phyloP scores from a whole-genome alignment of 805 yeast genomes.

The Hanseniaspora lindneri region DNA sequence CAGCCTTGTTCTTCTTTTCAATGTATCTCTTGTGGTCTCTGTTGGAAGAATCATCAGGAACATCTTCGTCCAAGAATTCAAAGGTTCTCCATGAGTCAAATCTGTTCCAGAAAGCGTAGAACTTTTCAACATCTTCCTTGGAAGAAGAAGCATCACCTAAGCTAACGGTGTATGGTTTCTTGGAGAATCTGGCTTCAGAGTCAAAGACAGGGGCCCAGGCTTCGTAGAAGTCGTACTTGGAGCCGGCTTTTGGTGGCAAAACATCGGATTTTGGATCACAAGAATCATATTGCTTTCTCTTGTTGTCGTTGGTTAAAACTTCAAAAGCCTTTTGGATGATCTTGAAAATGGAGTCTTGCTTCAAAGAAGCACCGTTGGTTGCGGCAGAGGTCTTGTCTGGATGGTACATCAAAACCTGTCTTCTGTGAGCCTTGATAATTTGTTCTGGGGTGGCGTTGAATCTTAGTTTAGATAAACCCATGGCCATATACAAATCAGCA shows the following conservation, averaged over 20 bases:
- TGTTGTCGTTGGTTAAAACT: conserved; percentile 68
- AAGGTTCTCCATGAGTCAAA: conserved; percentile 97
- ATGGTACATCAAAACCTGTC: conserved; percentile 90
- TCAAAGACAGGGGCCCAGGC: conserved; percentile 89
- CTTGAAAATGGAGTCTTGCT: conserved; percentile 94
- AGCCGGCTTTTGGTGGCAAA: conserved; percentile 55
- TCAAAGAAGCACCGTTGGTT: conserved; percentile 51
- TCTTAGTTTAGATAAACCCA: conserved; percentile 86
- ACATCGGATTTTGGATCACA: conserved; percentile 85
- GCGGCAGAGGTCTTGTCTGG: conserved; percentile 94
- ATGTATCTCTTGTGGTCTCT: conserved; percentile 98
- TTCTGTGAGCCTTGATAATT: conserved; percentile 92
- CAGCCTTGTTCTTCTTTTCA: conserved; percentile 92
- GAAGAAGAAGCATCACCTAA: conserved; percentile 59
- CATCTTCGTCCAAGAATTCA: conserved; percentile 97
- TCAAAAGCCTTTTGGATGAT: conserved; percentile 95
- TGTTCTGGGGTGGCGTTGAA: conserved; percentile 85
- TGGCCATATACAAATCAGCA: conserved; percentile 90
- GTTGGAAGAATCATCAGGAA: conserved; percentile 97
- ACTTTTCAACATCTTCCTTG: conserved; percentile 71
- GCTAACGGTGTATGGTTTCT: conserved; percentile 74
- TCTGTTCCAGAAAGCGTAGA: conserved; percentile 85
- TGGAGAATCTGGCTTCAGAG: conserved; percentile 84
- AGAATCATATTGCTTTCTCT: conserved; percentile 90
- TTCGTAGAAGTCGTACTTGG: conserved; percentile 71